A percentile compares a stretch with the other conserved stretches of the same genome.
Evolutionary conservation across 2,329 filamentous ascomycete species (phyloP).

Genomic region (Fusarium denticulatum): DNA sequence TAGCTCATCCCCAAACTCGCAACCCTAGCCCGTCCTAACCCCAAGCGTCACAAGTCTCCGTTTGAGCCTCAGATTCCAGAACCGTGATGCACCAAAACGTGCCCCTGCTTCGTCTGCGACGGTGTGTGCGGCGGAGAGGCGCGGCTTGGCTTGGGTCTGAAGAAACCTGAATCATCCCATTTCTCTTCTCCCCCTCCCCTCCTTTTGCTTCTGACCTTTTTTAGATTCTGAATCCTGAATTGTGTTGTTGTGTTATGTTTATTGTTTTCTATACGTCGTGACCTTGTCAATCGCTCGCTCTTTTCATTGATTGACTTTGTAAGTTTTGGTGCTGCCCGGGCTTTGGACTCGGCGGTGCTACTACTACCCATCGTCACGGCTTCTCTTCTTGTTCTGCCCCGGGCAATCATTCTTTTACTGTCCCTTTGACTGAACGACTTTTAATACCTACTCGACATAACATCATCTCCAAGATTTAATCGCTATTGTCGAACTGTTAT

Average conservation of each 20-base stretch:
- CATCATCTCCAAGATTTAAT: not conserved
- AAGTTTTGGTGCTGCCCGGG: conserved; percentile 21
- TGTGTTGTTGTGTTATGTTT: conserved; percentile 15
- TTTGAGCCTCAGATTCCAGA: conserved; percentile 42
- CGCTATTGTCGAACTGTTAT: not conserved
- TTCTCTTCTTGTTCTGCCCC: conserved; percentile 33
- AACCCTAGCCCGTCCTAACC: conserved; percentile 33
- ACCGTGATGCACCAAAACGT: conserved; percentile 16
- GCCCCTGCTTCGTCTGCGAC: conserved; percentile 14
- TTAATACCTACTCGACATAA: conserved; percentile 10
- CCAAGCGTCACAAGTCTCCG: conserved; percentile 38
- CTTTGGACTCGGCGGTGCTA: conserved; percentile 24
- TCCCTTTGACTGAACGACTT: conserved; percentile 6
- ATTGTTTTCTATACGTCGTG: conserved; percentile 17
- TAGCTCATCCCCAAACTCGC: conserved; percentile 19
- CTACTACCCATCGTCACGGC: not conserved
- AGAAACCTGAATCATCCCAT: conserved; percentile 32
- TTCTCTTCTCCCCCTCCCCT: conserved; percentile 23
- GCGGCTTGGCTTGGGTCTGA: not conserved
- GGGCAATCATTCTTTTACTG: conserved; percentile 34
- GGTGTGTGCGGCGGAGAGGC: conserved; percentile 13
- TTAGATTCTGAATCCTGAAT: not conserved
- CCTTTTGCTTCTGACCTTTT: conserved; percentile 20
- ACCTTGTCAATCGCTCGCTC: conserved; percentile 31
- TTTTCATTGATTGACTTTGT: conserved; percentile 16